Evolutionary conservation across 805 yeast species (phyloP).

Genomic region (Schwanniomyces occidentalis): DNA sequence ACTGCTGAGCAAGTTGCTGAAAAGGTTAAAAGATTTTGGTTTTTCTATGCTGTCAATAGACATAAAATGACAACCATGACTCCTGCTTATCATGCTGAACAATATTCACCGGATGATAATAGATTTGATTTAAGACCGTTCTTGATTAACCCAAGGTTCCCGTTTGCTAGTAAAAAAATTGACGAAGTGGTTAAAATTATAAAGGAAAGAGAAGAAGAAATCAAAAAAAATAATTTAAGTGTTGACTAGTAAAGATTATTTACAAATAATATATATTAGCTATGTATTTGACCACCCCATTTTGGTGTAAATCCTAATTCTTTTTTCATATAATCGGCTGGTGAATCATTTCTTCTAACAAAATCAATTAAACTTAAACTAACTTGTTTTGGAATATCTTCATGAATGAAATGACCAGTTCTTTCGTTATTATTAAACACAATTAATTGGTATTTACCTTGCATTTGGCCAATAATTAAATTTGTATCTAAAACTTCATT

Average conservation of each 20-base stretch:
- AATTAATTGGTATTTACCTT: slow-evolving; percentile 88
- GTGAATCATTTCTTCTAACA: slow-evolving; percentile 44
- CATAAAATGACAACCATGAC: slow-evolving; percentile 98
- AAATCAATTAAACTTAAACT: slow-evolving; percentile 56
- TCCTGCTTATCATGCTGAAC: slow-evolving; percentile 97
- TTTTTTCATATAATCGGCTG: slow-evolving; percentile 29
- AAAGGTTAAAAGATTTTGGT: slow-evolving; percentile 90
- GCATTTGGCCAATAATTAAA: slow-evolving; percentile 96
- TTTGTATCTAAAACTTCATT: slow-evolving; percentile 85
- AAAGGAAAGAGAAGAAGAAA: slow-evolving; percentile 42
- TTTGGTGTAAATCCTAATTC: slow-evolving; percentile 33
- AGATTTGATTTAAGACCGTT: slow-evolving; percentile 96
- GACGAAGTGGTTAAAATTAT: slow-evolving; percentile 69
- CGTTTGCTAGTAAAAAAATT: slow-evolving; percentile 87
- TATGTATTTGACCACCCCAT: slow-evolving; percentile 38
- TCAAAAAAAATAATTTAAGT: slow-evolving; percentile 33
- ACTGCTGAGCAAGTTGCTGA: slow-evolving; percentile 85
- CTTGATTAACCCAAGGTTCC: slow-evolving; percentile 82
- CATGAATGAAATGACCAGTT: slow-evolving; percentile 93
- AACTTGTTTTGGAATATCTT: slow-evolving; percentile 75
- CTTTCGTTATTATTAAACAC: slow-evolving; percentile 58
- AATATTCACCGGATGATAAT: slow-evolving; percentile 97
- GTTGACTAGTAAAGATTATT: slow-evolving; percentile 38
- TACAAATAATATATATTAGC: slow-evolving; percentile 9
- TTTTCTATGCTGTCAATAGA: slow-evolving; percentile 90